phyloP scores from a whole-genome alignment of 202 grass and related monocot genomes.

The Bolboschoenoplectus hybrid region DNA sequence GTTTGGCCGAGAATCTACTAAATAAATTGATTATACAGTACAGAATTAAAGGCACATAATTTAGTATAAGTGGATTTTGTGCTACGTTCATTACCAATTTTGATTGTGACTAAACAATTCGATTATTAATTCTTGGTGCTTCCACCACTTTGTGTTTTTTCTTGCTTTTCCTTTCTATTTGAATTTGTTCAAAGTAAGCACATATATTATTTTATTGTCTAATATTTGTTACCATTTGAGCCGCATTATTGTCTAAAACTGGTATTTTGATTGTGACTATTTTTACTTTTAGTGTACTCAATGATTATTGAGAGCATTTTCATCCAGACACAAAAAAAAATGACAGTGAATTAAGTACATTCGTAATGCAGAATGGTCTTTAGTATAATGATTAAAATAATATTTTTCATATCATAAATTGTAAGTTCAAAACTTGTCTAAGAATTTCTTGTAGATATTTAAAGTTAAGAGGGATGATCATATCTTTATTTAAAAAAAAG shows the following conservation, averaged over 20 bases:
- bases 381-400: no score
- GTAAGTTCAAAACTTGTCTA: no score
- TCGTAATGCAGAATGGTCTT: no score
- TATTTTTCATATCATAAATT: no score
- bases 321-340: neutral
- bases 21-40: neutral
- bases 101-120: conserved; percentile 30
- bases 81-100: conserved; percentile 23
- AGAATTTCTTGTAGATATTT: neutral
- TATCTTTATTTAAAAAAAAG: neutral
- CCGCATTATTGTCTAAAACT: neutral
- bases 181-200: conserved; percentile 21
- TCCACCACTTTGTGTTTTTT: conserved; percentile 29
- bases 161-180: conserved; percentile 13
- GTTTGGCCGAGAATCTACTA: neutral
- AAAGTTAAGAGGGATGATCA: neutral
- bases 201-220: neutral
- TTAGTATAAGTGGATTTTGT: neutral
- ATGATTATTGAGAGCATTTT: neutral
- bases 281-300: neutral
- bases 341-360: neutral
- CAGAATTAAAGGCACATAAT: neutral
- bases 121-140: conserved; percentile 27
- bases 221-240: neutral
- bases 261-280: neutral